phyloP scores from a whole-genome alignment of 2,329 filamentous ascomycete species.

The Botrytis tulipae region DNA sequence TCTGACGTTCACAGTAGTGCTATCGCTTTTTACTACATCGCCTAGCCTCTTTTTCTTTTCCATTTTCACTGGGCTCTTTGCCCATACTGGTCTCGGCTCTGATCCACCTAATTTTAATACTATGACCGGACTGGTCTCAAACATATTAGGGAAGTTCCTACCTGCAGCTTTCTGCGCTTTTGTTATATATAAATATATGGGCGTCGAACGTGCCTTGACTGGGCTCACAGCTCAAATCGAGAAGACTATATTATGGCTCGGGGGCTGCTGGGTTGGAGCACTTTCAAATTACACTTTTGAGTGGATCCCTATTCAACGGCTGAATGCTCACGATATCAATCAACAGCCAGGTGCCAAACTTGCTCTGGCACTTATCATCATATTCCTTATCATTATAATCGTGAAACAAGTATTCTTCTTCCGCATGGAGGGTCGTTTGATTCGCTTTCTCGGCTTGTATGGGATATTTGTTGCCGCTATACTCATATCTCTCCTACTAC shows the following conservation, averaged over 20 bases:
- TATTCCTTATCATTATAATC: slow-evolving; percentile 66
- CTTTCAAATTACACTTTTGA: slow-evolving; percentile 95
- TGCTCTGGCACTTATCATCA: slow-evolving; percentile 75
- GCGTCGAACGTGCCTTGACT: slow-evolving; percentile 66
- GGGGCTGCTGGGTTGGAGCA: slow-evolving; percentile 84
- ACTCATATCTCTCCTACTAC: slow-evolving; percentile 67
- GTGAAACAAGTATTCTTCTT: slow-evolving; percentile 81
- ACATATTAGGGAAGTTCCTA: slow-evolving; percentile 76
- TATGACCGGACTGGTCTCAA: slow-evolving; percentile 71
- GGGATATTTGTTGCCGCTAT: slow-evolving; percentile 64
- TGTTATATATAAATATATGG: slow-evolving; percentile 84
- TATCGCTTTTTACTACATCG: slow-evolving; percentile 80
- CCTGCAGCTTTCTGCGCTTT: slow-evolving; percentile 85
- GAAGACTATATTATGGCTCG: slow-evolving; percentile 87
- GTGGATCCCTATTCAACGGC: slow-evolving; percentile 85
- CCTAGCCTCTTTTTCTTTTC: slow-evolving; percentile 82
- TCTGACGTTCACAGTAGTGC: slow-evolving; percentile 69
- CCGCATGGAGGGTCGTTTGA: slow-evolving; percentile 77
- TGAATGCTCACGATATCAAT: slow-evolving; percentile 86
- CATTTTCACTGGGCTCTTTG: slow-evolving; percentile 78
- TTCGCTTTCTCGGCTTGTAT: slow-evolving; percentile 77
- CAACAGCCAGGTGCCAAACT: slow-evolving; percentile 86
- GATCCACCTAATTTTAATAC: slow-evolving; percentile 73
- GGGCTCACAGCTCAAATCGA: slow-evolving; percentile 81
- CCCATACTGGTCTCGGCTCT: slow-evolving; percentile 84